phyloP scores from a whole-genome alignment of 78 protist species.

The Dictyostelium intermedium region DNA sequence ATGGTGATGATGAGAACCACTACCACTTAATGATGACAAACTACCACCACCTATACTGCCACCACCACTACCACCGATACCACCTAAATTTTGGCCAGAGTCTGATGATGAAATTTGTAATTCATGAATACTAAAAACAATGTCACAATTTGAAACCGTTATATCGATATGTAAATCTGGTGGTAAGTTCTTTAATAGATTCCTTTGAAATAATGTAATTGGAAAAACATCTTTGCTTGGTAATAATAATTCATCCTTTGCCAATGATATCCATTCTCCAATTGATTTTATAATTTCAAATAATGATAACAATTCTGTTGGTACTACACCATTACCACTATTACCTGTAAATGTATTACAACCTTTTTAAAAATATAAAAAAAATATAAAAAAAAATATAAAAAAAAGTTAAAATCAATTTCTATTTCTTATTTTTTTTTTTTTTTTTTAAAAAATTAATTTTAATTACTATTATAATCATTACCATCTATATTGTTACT shows the following conservation, averaged over 20 bases:
- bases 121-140: constrained; percentile 59
- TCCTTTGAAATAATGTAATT: constrained; percentile 31
- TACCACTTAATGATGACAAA: not conserved
- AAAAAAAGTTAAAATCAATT: not conserved
- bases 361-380: not conserved
- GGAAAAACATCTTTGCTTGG: constrained; percentile 59
- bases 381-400: no score
- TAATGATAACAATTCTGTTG: constrained; percentile 30
- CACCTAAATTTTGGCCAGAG: constrained; percentile 9
- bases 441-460: not conserved
- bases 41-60: not conserved
- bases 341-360: not conserved
- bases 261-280: constrained; percentile 49
- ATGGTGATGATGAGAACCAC: not conserved
- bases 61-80: not conserved
- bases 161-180: constrained; percentile 52
- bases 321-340: not conserved
- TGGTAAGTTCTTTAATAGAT: constrained; percentile 53
- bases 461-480: not conserved
- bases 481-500: not conserved
- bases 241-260: constrained; percentile 48
- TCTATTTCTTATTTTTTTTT: not conserved
- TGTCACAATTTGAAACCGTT: constrained; percentile 47
- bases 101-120: constrained; percentile 10
- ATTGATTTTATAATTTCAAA: constrained; percentile 43